Conservation (phyloP, 1,284 basidiomycete species). For the Calocybe gambosa region DNA sequence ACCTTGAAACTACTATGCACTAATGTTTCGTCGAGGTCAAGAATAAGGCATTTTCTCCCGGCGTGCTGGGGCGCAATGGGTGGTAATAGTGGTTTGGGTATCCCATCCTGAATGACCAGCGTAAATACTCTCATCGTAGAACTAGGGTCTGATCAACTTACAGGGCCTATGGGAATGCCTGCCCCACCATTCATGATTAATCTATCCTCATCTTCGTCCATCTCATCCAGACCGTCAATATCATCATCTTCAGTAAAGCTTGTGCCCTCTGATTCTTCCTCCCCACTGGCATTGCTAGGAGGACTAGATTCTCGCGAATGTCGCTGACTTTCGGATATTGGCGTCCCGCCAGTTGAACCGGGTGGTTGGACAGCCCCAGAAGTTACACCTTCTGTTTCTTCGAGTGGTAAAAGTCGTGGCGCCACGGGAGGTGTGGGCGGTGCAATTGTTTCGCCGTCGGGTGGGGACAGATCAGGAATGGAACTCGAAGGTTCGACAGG, state of each 20-base stretch:
- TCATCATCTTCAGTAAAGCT: conserved; percentile 46
- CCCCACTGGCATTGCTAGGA: conserved; percentile 28
- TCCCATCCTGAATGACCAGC: conserved; percentile 57
- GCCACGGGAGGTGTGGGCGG: conserved; percentile 49
- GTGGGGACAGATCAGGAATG: conserved; percentile 14
- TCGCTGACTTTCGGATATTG: conserved; percentile 21
- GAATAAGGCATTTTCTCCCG: conserved; percentile 88
- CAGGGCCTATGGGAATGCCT: conserved; percentile 49
- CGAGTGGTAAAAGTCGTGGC: conserved; percentile 42
- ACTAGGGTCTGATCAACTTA: conserved; percentile 21
- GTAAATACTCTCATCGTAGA: not conserved
- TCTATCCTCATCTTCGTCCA: conserved; percentile 46
- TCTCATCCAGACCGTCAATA: conserved; percentile 34
- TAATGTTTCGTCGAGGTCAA: conserved; percentile 94
- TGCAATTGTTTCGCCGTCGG: conserved; percentile 37
- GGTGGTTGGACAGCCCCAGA: conserved; percentile 53
- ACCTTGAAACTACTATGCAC: conserved; percentile 94
- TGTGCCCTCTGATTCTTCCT: conserved; percentile 41
- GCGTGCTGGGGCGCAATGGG: conserved; percentile 67
- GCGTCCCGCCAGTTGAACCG: conserved; percentile 44
- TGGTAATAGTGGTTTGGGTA: conserved; percentile 79
- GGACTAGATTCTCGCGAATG: conserved; percentile 25
- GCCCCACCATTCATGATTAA: conserved; percentile 45
- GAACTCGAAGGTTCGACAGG: conserved; percentile 14
- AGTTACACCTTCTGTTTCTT: conserved; percentile 49